A percentile compares a stretch with the other conserved stretches of the same genome.
These are phyloP conservation scores for Lactarius deliciosus DNA, from an alignment of 768 basidiomycete species.

Conservation along the genomic window DNA sequence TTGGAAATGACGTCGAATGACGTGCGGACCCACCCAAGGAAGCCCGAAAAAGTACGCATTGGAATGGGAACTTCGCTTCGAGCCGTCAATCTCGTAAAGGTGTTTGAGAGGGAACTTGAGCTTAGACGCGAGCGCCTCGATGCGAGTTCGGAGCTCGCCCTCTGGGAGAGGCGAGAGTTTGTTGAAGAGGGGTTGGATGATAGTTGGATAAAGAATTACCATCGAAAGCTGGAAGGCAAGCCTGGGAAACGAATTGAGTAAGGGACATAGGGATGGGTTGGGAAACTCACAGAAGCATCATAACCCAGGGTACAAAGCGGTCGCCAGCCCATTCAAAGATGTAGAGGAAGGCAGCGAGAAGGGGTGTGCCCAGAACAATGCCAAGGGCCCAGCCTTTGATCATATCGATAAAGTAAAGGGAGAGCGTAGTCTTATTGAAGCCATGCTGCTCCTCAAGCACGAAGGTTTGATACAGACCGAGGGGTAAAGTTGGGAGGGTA, in stretches of 20 bases:
- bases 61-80: constrained; percentile 91
- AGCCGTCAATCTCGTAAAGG: constrained; percentile 96
- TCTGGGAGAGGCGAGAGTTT: constrained; percentile 83
- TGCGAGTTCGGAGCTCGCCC: constrained; percentile 74
- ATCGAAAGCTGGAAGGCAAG: constrained; percentile 81
- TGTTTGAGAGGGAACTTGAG: constrained; percentile 94
- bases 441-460: constrained; percentile 93
- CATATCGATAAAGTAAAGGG: constrained; percentile 74
- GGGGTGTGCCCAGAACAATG: constrained; percentile 74
- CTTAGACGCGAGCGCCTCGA: constrained; percentile 72
- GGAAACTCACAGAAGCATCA: constrained; percentile 79
- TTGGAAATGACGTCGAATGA: not conserved
- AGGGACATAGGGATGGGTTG: not conserved
- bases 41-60: constrained; percentile 99
- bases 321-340: constrained; percentile 94
- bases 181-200: constrained; percentile 97
- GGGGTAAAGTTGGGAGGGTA: constrained; percentile 67
- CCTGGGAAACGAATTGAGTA: constrained; percentile 41
- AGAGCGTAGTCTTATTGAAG: constrained; percentile 91
- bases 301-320: constrained; percentile 88
- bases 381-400: constrained; percentile 77
- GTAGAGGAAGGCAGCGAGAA: constrained; percentile 82
- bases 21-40: constrained; percentile 83
- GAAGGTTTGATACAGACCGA: constrained; percentile 85
- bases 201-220: constrained; percentile 77